phyloP scores from a whole-genome alignment of 352 stramenopile genomes.

The Phytophthora podocarpi region DNA sequence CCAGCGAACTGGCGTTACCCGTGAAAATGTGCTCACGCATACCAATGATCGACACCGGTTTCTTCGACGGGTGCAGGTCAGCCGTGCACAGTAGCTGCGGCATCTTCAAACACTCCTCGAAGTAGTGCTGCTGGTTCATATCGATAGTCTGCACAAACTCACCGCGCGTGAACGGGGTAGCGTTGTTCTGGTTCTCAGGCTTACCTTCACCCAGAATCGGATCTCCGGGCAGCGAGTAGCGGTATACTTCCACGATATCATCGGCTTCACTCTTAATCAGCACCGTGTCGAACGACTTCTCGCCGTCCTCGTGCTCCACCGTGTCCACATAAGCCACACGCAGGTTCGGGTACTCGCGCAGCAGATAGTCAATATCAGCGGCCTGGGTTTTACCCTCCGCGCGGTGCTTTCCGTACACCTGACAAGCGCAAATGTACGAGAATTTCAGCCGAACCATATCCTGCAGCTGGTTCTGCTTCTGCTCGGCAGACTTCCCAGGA shows the following conservation, averaged over 20 bases:
- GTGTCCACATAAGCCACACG: slow-evolving; percentile 88
- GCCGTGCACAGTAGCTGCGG: slow-evolving; percentile 76
- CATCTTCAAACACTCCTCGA: slow-evolving; percentile 89
- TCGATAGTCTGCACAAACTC: slow-evolving; percentile 90
- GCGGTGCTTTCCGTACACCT: slow-evolving; percentile 85
- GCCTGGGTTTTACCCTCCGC: slow-evolving; percentile 67
- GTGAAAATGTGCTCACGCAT: slow-evolving; percentile 91
- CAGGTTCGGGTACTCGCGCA: slow-evolving; percentile 82
- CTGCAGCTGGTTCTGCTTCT: slow-evolving; percentile 81
- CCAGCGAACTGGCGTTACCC: slow-evolving; percentile 78
- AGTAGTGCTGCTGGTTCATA: slow-evolving; percentile 91
- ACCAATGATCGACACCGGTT: slow-evolving; percentile 82
- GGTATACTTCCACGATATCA: slow-evolving; percentile 82
- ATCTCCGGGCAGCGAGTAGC: slow-evolving; percentile 80
- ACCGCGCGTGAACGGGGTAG: slow-evolving; percentile 74
- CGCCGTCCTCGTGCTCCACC: slow-evolving; percentile 37
- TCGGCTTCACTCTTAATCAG: slow-evolving; percentile 81
- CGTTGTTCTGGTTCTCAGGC: slow-evolving; percentile 89
- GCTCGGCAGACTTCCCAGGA: slow-evolving; percentile 61
- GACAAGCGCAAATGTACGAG: slow-evolving; percentile 85
- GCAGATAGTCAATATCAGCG: slow-evolving; percentile 83
- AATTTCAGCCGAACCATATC: slow-evolving; percentile 89
- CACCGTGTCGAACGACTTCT: slow-evolving; percentile 69
- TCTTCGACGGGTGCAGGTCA: slow-evolving; percentile 67
- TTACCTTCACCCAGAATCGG: slow-evolving; percentile 85